phyloP scores from a whole-genome alignment of 495 filamentous ascomycete species.

The Cladorrhinum samala region DNA sequence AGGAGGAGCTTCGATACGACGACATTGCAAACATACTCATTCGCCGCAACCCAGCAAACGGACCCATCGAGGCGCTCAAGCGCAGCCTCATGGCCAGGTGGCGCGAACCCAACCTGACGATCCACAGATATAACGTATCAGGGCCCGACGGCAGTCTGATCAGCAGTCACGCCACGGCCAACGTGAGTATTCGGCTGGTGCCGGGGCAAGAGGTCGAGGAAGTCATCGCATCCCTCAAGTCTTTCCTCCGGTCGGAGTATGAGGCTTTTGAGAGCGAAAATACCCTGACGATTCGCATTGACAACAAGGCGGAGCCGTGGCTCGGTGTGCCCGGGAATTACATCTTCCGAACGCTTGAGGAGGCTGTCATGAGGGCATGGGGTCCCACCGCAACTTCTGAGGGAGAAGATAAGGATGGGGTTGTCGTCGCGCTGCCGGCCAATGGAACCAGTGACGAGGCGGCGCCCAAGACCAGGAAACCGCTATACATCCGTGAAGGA shows the following conservation, averaged over 20 bases:
- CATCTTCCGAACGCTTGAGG: slow-evolving; percentile 82
- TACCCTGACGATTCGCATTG: slow-evolving; percentile 72
- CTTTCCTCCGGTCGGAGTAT: slow-evolving; percentile 68
- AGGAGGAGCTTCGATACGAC: slow-evolving; percentile 75
- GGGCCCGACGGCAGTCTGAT: slow-evolving; percentile 83
- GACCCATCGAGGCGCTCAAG: slow-evolving; percentile 61
- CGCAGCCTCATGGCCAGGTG: slow-evolving; percentile 82
- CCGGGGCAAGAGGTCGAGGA: slow-evolving; percentile 79
- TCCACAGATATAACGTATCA: slow-evolving; percentile 88
- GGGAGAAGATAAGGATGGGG: not conserved
- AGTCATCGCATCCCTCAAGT: slow-evolving; percentile 59
- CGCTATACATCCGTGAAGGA: slow-evolving; percentile 91
- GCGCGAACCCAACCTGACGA: slow-evolving; percentile 91
- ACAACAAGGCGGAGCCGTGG: slow-evolving; percentile 93
- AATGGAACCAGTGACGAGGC: slow-evolving; percentile 14
- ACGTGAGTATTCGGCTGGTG: slow-evolving; percentile 85
- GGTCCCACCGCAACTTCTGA: not conserved
- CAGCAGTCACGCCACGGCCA: slow-evolving; percentile 74
- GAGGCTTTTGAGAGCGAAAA: slow-evolving; percentile 68
- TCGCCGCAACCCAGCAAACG: slow-evolving; percentile 58
- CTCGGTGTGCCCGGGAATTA: slow-evolving; percentile 86
- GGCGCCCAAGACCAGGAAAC: slow-evolving; percentile 39
- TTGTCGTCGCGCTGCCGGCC: slow-evolving; percentile 2
- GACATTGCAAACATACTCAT: slow-evolving; percentile 75
- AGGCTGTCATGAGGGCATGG: slow-evolving; percentile 83